Evolutionary conservation across 768 basidiomycete genomes (phyloP).

Genomic region (Boletus subparvulus): DNA sequence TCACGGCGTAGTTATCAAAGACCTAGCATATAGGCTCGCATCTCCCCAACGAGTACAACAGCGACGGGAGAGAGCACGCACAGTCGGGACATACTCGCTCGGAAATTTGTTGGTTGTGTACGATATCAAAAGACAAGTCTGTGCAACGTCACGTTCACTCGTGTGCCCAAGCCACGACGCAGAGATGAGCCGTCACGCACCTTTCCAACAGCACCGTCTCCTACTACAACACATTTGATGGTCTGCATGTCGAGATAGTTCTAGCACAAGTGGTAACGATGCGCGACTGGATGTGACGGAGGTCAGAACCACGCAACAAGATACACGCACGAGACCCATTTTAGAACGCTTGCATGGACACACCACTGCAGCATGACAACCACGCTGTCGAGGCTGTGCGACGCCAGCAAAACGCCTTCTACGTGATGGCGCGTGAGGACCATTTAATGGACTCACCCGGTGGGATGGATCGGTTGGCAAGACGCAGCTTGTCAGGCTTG

Average conservation of each 20-base stretch:
- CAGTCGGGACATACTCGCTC: slow-evolving; percentile 98
- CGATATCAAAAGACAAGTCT: slow-evolving; percentile 96
- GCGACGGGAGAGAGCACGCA: slow-evolving; percentile 42
- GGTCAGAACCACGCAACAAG: slow-evolving; percentile 21
- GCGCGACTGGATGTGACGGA: slow-evolving; percentile 7
- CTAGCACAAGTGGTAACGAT: slow-evolving; percentile 16
- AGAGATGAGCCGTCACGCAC: slow-evolving; percentile 44
- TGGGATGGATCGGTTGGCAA: slow-evolving; percentile 12
- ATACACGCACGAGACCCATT: slow-evolving; percentile 27
- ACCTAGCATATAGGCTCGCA: slow-evolving; percentile 49
- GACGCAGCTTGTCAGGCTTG: slow-evolving; percentile 24
- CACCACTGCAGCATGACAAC: slow-evolving; percentile 33
- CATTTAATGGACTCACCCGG: slow-evolving; percentile 22
- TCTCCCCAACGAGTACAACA: slow-evolving; percentile 15
- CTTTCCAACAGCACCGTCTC: slow-evolving; percentile 98
- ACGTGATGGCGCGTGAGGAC: slow-evolving; percentile 2
- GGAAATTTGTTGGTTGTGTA: slow-evolving; percentile 99
- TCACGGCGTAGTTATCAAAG: slow-evolving; percentile 98
- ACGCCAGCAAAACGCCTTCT: slow-evolving; percentile 9
- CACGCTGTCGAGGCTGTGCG: slow-evolving; percentile 27
- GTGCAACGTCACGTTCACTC: slow-evolving; percentile 8
- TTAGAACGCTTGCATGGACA: slow-evolving; percentile 16
- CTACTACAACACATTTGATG: slow-evolving; percentile 96
- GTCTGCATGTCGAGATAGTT: slow-evolving; percentile 70
- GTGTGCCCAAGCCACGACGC: neutral